Conservation (phyloP, 352 stramenopile genomes). For the Phytophthora vignae region DNA sequence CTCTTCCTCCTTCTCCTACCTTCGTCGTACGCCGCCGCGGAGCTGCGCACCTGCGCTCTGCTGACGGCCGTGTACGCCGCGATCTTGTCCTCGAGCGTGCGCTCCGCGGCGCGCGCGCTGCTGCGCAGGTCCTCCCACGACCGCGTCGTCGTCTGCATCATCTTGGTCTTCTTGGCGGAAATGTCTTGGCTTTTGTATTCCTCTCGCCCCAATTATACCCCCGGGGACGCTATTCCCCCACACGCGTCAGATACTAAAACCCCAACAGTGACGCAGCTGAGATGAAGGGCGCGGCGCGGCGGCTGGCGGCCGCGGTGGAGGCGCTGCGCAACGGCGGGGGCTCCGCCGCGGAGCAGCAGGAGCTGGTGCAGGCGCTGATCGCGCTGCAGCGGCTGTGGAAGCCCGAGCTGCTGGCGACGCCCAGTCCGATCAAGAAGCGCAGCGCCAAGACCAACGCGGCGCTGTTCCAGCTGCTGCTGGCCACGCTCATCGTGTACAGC, state of each 20-base stretch:
- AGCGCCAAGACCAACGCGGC: slow-evolving; percentile 43
- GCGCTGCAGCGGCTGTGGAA: slow-evolving; percentile 67
- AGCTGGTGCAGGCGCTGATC: slow-evolving; percentile 65
- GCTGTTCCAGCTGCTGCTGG: slow-evolving; percentile 72
- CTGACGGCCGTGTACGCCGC: slow-evolving; percentile 70
- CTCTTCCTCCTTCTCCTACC: slow-evolving; percentile 38
- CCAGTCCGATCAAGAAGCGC: slow-evolving; percentile 22
- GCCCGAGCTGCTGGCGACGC: slow-evolving; percentile 39
- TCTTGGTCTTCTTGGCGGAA: slow-evolving; percentile 7
- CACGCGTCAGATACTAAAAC: background rate
- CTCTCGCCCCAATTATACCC: slow-evolving; percentile 8
- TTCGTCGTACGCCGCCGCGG: slow-evolving; percentile 57
- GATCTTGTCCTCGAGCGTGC: slow-evolving; percentile 85
- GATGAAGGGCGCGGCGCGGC: slow-evolving; percentile 54
- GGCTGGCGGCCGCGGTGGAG: slow-evolving; percentile 58
- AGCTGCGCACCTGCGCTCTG: slow-evolving; percentile 49
- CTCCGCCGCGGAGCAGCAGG: slow-evolving; percentile 40
- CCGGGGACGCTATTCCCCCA: slow-evolving; percentile 2
- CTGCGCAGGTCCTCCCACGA: slow-evolving; percentile 85
- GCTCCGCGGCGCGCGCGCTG: slow-evolving; percentile 72
- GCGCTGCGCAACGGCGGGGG: slow-evolving; percentile 46
- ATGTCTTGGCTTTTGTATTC: slow-evolving; percentile 8
- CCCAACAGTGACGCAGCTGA: background rate
- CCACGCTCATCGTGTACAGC: slow-evolving; percentile 76
- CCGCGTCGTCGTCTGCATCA: slow-evolving; percentile 70